phyloP scores from a whole-genome alignment of 441 rosid species.

The Populus hybrid region DNA sequence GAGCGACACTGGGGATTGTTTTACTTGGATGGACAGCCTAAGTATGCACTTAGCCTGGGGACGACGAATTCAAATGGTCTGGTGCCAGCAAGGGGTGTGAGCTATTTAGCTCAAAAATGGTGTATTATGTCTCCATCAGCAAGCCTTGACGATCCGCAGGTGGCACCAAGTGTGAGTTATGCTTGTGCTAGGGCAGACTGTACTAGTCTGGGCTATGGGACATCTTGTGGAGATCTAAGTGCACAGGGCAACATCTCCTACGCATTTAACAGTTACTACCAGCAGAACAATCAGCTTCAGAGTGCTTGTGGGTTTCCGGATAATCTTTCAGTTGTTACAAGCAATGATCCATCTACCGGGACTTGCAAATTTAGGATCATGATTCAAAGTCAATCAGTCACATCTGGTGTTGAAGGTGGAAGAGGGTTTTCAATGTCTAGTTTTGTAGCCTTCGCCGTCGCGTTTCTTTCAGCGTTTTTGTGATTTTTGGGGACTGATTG shows the following conservation, averaged over 20 bases:
- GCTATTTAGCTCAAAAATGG: slow-evolving; percentile 52
- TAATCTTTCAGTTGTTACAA: not conserved
- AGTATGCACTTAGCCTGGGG: slow-evolving; percentile 41
- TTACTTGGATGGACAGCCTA: slow-evolving; percentile 58
- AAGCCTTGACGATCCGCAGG: slow-evolving; percentile 29
- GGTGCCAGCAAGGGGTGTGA: slow-evolving; percentile 52
- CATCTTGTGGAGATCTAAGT: not conserved
- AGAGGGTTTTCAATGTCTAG: not conserved
- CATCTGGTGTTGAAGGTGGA: not conserved
- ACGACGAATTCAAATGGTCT: slow-evolving; percentile 25
- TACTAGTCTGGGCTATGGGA: slow-evolving; percentile 41
- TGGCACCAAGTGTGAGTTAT: slow-evolving; percentile 30
- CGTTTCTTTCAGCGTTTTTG: not conserved
- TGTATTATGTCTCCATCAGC: slow-evolving; percentile 56
- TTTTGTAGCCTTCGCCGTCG: not conserved
- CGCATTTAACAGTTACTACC: not conserved
- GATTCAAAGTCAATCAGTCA: not conserved
- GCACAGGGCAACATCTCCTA: not conserved
- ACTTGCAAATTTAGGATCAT: not conserved
- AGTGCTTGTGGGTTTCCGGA: not conserved
- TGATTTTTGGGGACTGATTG: not conserved
- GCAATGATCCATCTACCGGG: not conserved
- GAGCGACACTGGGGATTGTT: slow-evolving; percentile 85
- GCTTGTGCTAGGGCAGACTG: slow-evolving; percentile 71
- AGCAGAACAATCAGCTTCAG: not conserved